A percentile compares a stretch with the other conserved stretches of the same genome.
Evolutionary conservation across 352 stramenopile species (phyloP).

Genomic region (Phytophthora pseudosyringae): DNA sequence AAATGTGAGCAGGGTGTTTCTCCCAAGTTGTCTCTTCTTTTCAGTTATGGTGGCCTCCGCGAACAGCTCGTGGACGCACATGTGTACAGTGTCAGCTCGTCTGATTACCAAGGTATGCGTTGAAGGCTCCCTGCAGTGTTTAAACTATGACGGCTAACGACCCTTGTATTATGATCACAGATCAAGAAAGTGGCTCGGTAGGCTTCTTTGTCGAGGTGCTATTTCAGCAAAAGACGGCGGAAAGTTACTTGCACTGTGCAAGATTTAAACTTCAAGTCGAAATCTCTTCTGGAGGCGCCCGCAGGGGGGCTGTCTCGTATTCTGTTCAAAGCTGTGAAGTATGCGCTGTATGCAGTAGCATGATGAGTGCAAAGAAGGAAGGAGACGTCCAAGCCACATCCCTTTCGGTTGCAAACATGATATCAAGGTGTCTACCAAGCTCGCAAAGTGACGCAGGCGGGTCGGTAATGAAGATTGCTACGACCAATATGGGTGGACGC

Average conservation of each 20-base stretch:
- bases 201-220: slow-evolving; percentile 70
- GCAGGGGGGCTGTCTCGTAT: slow-evolving; percentile 41
- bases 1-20: slow-evolving; percentile 55
- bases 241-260: slow-evolving; percentile 59
- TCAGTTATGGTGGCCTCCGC: slow-evolving; percentile 53
- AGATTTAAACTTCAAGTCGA: slow-evolving; percentile 67
- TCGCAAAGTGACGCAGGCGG: slow-evolving; percentile 6
- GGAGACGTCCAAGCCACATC: slow-evolving; percentile 24
- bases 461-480: slow-evolving; percentile 37
- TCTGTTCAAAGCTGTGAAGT: slow-evolving; percentile 68
- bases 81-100: slow-evolving; percentile 63
- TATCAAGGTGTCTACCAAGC: slow-evolving; percentile 10
- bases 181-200: slow-evolving; percentile 53
- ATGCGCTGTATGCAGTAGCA: slow-evolving; percentile 45
- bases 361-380: slow-evolving; percentile 51
- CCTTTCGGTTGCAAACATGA: slow-evolving; percentile 44
- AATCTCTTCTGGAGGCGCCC: slow-evolving; percentile 26
- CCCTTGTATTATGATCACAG: slow-evolving; percentile 31
- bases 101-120: slow-evolving; percentile 68
- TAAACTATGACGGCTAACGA: slow-evolving; percentile 10
- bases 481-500: slow-evolving; percentile 46
- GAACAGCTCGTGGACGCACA: slow-evolving; percentile 55
- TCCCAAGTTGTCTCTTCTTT: slow-evolving; percentile 61
- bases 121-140: neutral
- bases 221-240: slow-evolving; percentile 50